Conservation (phyloP, 1,284 basidiomycete genomes). For the Malassezia vespertilionis region DNA sequence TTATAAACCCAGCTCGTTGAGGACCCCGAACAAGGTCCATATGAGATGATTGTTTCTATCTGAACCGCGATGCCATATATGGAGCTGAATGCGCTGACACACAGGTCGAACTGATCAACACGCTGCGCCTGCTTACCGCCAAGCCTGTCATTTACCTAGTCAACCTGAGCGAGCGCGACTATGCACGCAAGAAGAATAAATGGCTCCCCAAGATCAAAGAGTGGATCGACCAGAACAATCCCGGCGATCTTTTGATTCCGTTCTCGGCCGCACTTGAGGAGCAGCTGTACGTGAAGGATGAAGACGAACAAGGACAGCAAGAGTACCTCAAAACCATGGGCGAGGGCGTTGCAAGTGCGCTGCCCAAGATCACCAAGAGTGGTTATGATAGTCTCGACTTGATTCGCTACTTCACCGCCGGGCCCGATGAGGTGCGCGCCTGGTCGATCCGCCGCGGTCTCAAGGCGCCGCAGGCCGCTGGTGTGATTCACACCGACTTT, state of each 20-base stretch:
- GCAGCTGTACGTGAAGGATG: conserved; percentile 56
- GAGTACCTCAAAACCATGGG: conserved; percentile 39
- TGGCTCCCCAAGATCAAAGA: conserved; percentile 97
- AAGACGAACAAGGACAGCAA: conserved; percentile 22
- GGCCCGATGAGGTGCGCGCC: conserved; percentile 84
- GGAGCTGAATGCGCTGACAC: neutral
- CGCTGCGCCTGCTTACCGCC: conserved; percentile 79
- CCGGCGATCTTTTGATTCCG: conserved; percentile 88
- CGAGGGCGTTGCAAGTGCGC: conserved; percentile 36
- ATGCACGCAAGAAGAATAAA: conserved; percentile 96
- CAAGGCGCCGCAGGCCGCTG: conserved; percentile 91
- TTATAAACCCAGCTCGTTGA: conserved; percentile 59
- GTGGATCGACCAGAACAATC: conserved; percentile 96
- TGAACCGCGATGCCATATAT: conserved; percentile 19
- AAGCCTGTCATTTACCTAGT: conserved; percentile 98
- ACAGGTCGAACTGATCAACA: conserved; percentile 91
- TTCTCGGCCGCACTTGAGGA: conserved; percentile 96
- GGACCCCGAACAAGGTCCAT: conserved; percentile 52
- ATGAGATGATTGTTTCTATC: conserved; percentile 39
- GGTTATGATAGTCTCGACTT: conserved; percentile 44
- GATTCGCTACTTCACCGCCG: conserved; percentile 66
- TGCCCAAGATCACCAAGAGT: conserved; percentile 44
- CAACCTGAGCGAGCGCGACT: conserved; percentile 92
- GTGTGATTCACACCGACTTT: conserved; percentile 92
- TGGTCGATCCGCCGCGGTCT: conserved; percentile 93